Evolutionary conservation across 192 early-diverging fungal species (phyloP).

Genomic region (Kappamyces sp.): DNA sequence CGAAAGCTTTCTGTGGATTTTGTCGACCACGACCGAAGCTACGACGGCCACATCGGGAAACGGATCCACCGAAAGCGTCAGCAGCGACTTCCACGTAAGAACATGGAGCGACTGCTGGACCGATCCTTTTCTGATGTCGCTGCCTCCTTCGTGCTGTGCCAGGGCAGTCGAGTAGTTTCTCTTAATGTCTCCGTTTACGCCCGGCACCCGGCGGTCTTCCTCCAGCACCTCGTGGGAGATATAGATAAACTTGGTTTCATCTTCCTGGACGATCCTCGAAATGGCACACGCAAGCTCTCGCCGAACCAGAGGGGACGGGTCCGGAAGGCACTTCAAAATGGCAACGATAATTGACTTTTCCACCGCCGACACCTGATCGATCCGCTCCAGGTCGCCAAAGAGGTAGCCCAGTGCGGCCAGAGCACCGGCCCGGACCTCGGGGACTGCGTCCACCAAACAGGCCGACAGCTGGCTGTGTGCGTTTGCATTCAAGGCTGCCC

Average conservation of each 20-base stretch:
- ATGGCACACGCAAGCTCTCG: constrained; percentile 77
- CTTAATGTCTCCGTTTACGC: constrained; percentile 25
- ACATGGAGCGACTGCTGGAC: constrained; percentile 50
- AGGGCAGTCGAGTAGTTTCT: constrained; percentile 5
- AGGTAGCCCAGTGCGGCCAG: constrained; percentile 76
- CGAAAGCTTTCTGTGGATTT: constrained; percentile 18
- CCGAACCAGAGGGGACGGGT: constrained; percentile 86
- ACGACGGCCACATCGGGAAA: constrained; percentile 66
- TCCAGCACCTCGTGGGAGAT: constrained; percentile 53
- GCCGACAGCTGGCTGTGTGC: constrained; percentile 57
- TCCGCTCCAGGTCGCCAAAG: constrained; percentile 62
- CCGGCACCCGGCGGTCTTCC: constrained; percentile 36
- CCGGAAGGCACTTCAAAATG: constrained; percentile 59
- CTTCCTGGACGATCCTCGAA: constrained; percentile 66
- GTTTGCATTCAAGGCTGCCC: constrained; percentile 48
- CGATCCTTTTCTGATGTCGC: too few relatives aligned
- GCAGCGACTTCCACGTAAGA: constrained; percentile 74
- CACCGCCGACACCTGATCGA: constrained; percentile 57
- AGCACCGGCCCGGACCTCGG: constrained; percentile 78
- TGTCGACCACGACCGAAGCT: constrained; percentile 71
- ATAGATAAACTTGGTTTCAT: constrained; percentile 54
- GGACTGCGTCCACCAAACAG: constrained; percentile 59
- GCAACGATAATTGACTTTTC: constrained; percentile 69
- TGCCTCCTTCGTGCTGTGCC: too few relatives aligned
- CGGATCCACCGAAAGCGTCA: constrained; percentile 76